Evolutionary conservation across 2,329 filamentous ascomycete species (phyloP), one percentile per base, ranked within the genome.

Genomic region (Colletotrichum sidae): DNA sequence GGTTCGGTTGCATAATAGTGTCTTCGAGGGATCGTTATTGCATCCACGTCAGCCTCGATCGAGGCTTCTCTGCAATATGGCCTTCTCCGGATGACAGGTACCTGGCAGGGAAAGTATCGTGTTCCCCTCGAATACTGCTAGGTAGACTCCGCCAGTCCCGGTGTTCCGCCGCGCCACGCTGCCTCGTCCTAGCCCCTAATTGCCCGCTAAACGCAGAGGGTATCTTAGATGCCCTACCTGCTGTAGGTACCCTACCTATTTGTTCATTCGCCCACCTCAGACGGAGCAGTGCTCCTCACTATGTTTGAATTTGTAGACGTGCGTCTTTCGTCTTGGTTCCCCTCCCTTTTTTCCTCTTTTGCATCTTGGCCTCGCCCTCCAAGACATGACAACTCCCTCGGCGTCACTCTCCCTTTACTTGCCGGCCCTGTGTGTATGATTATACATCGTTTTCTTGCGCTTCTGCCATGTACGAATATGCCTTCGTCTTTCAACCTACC

Each of bases 111-210:
- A 25, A 25, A 25, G 25, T 25, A 25, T 25, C 25, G 25, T 25
- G 25, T 25, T 25, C 25, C 25, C 25, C 25, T 25, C 25, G 25
- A 25, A 25, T 25, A 25, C 25, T 25, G 2, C 17, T 17, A 17
- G 17, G 17, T 25, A 5, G 25, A 25, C 55, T 60, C 49, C 60
- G 55, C 60, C 51, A 50, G 56, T 55, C 50, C 56, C 50, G 50
- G 13, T 35, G 61, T 55, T 45, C 56, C 51, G 45, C 45, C 15
- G 55, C 57, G 61, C 61, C 57, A 65, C 51, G 57, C 61, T 50
- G 39, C n/a, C 34, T 41, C 51, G n/a, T 51, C 35, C 34, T 17
- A 25, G 15, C 52, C 50, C 56, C 45, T 55, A 55, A 51, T 49
- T 64, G 41, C 46, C 41, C 35, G 35, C 15, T 37, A 13, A 17